Evolutionary conservation across 352 stramenopile genomes (phyloP), one percentile per base, ranked within the genome.

Genomic region (Nothophytophthora sp.): DNA sequence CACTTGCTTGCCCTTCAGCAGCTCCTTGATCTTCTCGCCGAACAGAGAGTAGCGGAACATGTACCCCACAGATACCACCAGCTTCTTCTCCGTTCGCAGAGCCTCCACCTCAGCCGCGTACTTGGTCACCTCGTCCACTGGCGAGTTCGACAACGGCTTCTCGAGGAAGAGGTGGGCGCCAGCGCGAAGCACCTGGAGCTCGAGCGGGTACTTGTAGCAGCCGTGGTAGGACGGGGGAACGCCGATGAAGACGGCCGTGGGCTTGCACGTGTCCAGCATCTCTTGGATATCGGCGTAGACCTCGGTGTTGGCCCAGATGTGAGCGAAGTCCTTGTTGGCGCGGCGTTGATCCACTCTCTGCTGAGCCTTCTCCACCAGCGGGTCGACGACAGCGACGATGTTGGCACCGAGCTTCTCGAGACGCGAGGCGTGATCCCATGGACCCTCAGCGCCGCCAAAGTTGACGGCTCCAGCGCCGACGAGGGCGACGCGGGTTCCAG

Each of bases 31-130:
- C 46, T 73, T 68, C 35, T 67, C 43, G 12, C 44, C 63, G 12
- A 73, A 73, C 33, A 44, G 23, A 15, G 63, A 63, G 34, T 63
- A 73, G 42, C 63, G 63, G 49, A 73, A 73, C 63, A 73, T 73
- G 63, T 73, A 73, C 20, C 63, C 63, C 25, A 73, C 63, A 2
- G 53, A 63, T 15, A 70, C 63, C 15, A 70, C 46, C 9, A 70
- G 43, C 19, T 63, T 66, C 38, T 66, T 65, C 33, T 73, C 63
- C 29, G 54, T 44, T 15, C 43, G 42, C 1, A 66, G 28, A 1
- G 41, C 27, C 28, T 73, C 63, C 19, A 73, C 28, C 36, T 73
- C 63, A 2, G 33, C 59, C 18, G 63, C 53, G 50, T 73, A 73
- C 50, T 60, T 53, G 28, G 32, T 39, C 30, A 56, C 46, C 30